Conservation (phyloP, 306 rosid species). For the Erythrophleum fordii region DNA sequence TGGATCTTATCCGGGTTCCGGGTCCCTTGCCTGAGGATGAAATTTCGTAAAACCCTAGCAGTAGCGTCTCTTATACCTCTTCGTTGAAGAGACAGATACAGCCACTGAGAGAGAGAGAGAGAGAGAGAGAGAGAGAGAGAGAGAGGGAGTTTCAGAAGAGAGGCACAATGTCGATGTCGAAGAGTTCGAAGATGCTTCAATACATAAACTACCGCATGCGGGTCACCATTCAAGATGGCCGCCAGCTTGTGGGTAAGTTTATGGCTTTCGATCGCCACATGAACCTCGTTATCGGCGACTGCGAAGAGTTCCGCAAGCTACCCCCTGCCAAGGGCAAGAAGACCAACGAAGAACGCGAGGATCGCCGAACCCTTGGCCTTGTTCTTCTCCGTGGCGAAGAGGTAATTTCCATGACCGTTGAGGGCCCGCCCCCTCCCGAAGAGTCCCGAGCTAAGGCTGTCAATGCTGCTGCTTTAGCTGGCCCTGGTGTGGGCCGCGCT, state of each 20-base stretch:
- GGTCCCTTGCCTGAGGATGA: too few species aligned
- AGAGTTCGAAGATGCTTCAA: constrained; percentile 99
- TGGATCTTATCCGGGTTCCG: background rate
- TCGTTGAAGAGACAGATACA: background rate
- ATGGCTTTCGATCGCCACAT: constrained; percentile 99
- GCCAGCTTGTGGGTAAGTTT: constrained; percentile 94
- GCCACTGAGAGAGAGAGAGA: background rate
- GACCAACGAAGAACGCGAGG: constrained; percentile 74
- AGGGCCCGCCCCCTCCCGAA: constrained; percentile 95
- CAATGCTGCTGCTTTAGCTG: constrained; percentile 77
- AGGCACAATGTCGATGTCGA: constrained; percentile 94
- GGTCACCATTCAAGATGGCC: constrained; percentile 95
- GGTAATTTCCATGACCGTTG: constrained; percentile 99
- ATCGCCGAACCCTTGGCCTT: constrained; percentile 95
- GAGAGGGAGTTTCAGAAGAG: background rate
- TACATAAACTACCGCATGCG: constrained; percentile 94
- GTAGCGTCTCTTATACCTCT: background rate
- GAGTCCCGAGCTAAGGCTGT: constrained; percentile 93
- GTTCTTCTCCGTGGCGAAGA: constrained; percentile 98
- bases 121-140: too few species aligned
- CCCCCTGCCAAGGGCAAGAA: constrained; percentile 91
- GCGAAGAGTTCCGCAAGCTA: constrained; percentile 97
- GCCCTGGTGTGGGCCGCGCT: constrained; percentile 90
- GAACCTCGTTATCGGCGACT: constrained; percentile 97
- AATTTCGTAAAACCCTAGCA: background rate